Evolutionary conservation across 2,329 filamentous ascomycete genomes (phyloP).

Genomic region (Chaetomium sp.): DNA sequence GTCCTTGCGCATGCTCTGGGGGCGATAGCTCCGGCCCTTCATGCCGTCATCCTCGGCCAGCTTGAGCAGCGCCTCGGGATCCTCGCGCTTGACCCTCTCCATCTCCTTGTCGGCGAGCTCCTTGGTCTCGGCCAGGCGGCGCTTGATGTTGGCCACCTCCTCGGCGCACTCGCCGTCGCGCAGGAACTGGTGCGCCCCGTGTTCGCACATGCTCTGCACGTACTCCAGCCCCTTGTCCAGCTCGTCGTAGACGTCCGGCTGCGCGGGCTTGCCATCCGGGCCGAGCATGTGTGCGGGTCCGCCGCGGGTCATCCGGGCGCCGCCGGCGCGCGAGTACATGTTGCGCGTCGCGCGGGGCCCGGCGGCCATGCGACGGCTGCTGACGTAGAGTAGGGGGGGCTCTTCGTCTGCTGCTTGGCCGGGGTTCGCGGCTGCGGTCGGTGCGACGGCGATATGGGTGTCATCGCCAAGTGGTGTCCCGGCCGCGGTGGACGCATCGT

Average conservation of each 20-base stretch:
- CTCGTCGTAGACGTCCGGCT: slow-evolving; percentile 64
- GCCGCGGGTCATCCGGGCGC: slow-evolving; percentile 20
- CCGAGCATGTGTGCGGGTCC: slow-evolving; percentile 33
- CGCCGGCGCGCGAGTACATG: slow-evolving; percentile 33
- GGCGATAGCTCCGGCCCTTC: slow-evolving; percentile 53
- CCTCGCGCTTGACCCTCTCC: slow-evolving; percentile 56
- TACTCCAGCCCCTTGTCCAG: slow-evolving; percentile 78
- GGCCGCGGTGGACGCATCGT: slow-evolving; percentile 27
- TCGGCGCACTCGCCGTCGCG: slow-evolving; percentile 81
- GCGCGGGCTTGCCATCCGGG: slow-evolving; percentile 35
- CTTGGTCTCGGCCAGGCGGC: slow-evolving; percentile 64
- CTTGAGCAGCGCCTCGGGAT: slow-evolving; percentile 48
- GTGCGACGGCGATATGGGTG: slow-evolving; percentile 23
- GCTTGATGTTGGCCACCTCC: slow-evolving; percentile 71
- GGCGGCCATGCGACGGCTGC: slow-evolving; percentile 44
- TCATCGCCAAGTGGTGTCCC: slow-evolving; percentile 2
- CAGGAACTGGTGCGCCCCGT: slow-evolving; percentile 86
- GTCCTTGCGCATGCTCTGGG: slow-evolving; percentile 56
- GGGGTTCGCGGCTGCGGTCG: not conserved
- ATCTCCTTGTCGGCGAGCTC: slow-evolving; percentile 63
- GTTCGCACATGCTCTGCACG: slow-evolving; percentile 80
- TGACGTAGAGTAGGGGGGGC: slow-evolving; percentile 44
- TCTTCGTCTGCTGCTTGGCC: slow-evolving; percentile 31
- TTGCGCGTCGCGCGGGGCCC: slow-evolving; percentile 34
- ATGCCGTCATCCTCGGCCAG: slow-evolving; percentile 42